Evolutionary conservation across 257 asterid genomes (phyloP).

Genomic region (Capsicum rhomboideum): DNA sequence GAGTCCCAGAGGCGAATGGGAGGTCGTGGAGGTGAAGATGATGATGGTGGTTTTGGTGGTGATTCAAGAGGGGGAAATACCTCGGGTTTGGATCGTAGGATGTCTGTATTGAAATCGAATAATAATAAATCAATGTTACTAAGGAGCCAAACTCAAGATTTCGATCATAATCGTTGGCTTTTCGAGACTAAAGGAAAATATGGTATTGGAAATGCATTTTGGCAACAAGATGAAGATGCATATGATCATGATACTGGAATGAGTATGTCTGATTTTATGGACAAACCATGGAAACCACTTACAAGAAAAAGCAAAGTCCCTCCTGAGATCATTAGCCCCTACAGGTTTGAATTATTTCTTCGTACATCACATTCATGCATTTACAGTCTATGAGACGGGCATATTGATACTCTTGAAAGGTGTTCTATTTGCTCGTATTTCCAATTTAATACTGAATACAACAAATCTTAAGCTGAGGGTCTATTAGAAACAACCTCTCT

Average conservation of each 20-base stretch:
- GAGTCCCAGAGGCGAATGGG: slow-evolving; percentile 30
- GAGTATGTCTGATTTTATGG: slow-evolving; percentile 89
- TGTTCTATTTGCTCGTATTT: neutral
- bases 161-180: slow-evolving; percentile 90
- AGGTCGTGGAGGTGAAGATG: slow-evolving; percentile 12
- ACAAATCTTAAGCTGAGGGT: too few species aligned
- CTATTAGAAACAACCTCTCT: too few species aligned
- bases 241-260: slow-evolving; percentile 74
- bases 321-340: slow-evolving; percentile 70
- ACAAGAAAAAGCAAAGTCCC: slow-evolving; percentile 72
- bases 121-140: slow-evolving; percentile 75
- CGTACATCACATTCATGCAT: neutral
- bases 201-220: slow-evolving; percentile 86
- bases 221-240: slow-evolving; percentile 68
- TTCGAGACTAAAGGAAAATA: slow-evolving; percentile 87
- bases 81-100: slow-evolving; percentile 46
- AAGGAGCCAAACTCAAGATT: slow-evolving; percentile 85
- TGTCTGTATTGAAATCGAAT: slow-evolving; percentile 52
- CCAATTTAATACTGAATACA: neutral
- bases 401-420: neutral
- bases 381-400: neutral
- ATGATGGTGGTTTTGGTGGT: slow-evolving; percentile 7
- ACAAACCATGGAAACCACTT: slow-evolving; percentile 98
- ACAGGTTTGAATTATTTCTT: slow-evolving; percentile 39
- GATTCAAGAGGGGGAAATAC: slow-evolving; percentile 1